These are phyloP conservation scores for Coemansia sp. DNA, from an alignment of 192 early-diverging fungal genomes.

Conservation along the genomic window DNA sequence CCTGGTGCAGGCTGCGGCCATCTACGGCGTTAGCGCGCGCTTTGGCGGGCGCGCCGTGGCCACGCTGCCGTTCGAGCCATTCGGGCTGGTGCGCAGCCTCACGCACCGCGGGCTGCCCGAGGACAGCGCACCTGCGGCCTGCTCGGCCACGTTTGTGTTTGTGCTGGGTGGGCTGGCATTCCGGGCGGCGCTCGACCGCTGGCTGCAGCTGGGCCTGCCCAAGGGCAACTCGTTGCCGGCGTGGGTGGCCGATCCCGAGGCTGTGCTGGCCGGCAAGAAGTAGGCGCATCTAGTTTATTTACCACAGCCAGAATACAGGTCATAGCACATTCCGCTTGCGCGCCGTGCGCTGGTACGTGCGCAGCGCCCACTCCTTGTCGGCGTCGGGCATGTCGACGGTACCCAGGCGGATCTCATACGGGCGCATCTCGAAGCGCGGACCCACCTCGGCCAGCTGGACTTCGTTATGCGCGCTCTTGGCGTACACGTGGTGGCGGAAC, in stretches of 20 bases:
- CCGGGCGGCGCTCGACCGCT: slow-evolving; percentile 38
- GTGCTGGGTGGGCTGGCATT: slow-evolving; percentile 44
- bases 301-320: neutral
- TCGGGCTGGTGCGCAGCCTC: slow-evolving; percentile 36
- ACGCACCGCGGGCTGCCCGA: slow-evolving; percentile 45
- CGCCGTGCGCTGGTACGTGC: slow-evolving; percentile 85
- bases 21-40: slow-evolving; percentile 29
- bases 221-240: slow-evolving; percentile 42
- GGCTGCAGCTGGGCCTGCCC: slow-evolving; percentile 45
- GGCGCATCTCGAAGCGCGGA: slow-evolving; percentile 96
- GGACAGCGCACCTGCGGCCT: slow-evolving; percentile 27
- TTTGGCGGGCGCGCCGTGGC: slow-evolving; percentile 28
- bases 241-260: slow-evolving; percentile 50
- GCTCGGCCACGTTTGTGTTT: slow-evolving; percentile 52
- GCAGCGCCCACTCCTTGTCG: slow-evolving; percentile 94
- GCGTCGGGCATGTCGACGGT: slow-evolving; percentile 92
- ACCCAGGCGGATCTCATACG: slow-evolving; percentile 93
- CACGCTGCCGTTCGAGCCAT: slow-evolving; percentile 42
- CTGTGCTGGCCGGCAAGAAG: slow-evolving; percentile 21
- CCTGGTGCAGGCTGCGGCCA: slow-evolving; percentile 31
- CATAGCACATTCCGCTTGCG: slow-evolving; percentile 75
- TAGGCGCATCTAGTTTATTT: neutral
- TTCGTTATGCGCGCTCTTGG: slow-evolving; percentile 82
- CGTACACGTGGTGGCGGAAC: slow-evolving; percentile 95
- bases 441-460: slow-evolving; percentile 96